Percentiles rank a stretch among this genome's conserved stretches.
Conservation (phyloP, 2,329 filamentous ascomycete species). For the Raffaelea albimanens region DNA sequence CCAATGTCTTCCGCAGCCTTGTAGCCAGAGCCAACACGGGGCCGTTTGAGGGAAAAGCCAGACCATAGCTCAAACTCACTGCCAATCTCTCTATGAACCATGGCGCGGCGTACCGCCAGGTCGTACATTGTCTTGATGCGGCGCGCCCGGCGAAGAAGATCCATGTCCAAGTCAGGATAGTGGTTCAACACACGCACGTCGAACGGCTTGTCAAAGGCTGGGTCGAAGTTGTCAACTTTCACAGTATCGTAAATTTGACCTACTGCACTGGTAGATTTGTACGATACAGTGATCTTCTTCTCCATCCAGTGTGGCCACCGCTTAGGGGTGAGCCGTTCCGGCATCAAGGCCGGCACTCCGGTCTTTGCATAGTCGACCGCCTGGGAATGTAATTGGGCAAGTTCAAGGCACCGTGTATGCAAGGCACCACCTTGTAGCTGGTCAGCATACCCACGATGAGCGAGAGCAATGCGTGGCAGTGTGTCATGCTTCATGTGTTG, state of each 20-base stretch:
- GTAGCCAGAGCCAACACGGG: conserved; percentile 65
- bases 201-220: conserved; percentile 64
- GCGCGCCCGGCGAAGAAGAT: conserved; percentile 48
- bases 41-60: conserved; percentile 70
- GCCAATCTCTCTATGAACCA: conserved; percentile 72
- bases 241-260: conserved; percentile 78
- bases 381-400: conserved; percentile 76
- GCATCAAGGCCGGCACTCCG: conserved; percentile 65
- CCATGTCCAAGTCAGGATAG: conserved; percentile 41
- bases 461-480: conserved; percentile 67
- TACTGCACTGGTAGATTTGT: conserved; percentile 62
- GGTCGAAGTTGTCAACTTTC: conserved; percentile 55
- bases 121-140: conserved; percentile 73
- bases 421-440: conserved; percentile 51
- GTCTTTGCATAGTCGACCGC: conserved; percentile 95
- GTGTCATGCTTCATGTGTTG: conserved; percentile 87
- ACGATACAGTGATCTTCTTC: conserved; percentile 46
- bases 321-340: conserved; percentile 45
- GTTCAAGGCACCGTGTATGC: conserved; percentile 56
- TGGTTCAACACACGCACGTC: conserved; percentile 63
- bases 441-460: conserved; percentile 75
- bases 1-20: conserved; percentile 81
- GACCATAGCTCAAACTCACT: conserved; percentile 93
- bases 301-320: conserved; percentile 86
- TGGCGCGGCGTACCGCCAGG: conserved; percentile 62